Evolutionary conservation across 371 early-diverging fungal genomes (phyloP).

Genomic region (Aphelidium insulamus): DNA sequence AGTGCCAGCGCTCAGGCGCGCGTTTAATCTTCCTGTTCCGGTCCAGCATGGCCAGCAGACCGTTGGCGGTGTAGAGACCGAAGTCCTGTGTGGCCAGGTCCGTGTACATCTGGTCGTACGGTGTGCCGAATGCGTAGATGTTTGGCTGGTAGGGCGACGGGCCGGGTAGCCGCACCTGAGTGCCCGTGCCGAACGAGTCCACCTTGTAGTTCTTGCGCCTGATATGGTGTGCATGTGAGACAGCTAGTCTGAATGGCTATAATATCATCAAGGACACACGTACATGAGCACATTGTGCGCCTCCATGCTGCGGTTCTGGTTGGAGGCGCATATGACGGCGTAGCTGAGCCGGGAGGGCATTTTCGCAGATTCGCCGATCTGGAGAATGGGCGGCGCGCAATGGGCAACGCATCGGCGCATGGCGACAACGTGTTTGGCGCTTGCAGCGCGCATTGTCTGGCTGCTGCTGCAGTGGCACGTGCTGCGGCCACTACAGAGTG

Average conservation of each 20-base stretch:
- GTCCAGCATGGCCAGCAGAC: conserved; percentile 72
- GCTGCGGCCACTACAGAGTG: too few relatives aligned
- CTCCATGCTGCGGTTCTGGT: conserved; percentile 94
- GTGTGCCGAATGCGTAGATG: conserved; percentile 74
- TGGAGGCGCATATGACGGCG: conserved; percentile 88
- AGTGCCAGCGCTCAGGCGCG: conserved; percentile 71
- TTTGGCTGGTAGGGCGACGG: conserved; percentile 69
- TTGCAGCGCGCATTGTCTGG: too few relatives aligned
- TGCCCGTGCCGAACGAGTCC: conserved; percentile 72
- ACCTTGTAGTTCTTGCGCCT: conserved; percentile 56
- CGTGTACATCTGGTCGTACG: conserved; percentile 68
- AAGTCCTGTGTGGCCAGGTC: conserved; percentile 59
- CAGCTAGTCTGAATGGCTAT: not conserved
- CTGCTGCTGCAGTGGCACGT: too few relatives aligned
- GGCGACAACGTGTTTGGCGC: too few relatives aligned
- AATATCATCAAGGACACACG: conserved; percentile 1
- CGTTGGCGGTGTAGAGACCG: conserved; percentile 70
- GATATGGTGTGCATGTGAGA: conserved; percentile 1
- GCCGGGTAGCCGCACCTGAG: conserved; percentile 77
- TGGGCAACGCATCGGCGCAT: too few relatives aligned
- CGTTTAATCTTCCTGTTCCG: conserved; percentile 71
- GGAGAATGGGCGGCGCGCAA: too few relatives aligned
- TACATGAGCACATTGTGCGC: conserved; percentile 67
- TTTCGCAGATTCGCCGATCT: too few relatives aligned
- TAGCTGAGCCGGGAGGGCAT: too few relatives aligned